Percentiles rank a stretch among this genome's conserved stretches.
Evolutionary conservation across 306 rosid genomes (phyloP).

Genomic region (Luffa acutangula): DNA sequence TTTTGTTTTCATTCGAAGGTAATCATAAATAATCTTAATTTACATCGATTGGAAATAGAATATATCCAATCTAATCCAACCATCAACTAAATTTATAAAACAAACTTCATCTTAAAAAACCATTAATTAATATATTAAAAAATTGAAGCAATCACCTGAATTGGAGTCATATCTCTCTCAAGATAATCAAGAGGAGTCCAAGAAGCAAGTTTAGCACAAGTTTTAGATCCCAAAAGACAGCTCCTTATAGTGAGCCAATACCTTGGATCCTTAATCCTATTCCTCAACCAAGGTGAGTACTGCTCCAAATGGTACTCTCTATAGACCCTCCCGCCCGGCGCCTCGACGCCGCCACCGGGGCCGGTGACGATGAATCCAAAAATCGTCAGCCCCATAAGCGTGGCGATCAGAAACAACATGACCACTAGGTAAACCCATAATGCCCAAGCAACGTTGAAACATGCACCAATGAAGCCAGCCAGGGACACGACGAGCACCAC

Average conservation of each 20-base stretch:
- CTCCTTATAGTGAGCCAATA: slow-evolving; percentile 64
- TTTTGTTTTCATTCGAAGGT: too few species aligned
- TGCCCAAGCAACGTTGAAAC: slow-evolving; percentile 88
- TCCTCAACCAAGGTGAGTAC: slow-evolving; percentile 79
- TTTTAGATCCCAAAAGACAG: slow-evolving; percentile 70
- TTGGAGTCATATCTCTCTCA: slow-evolving; percentile 71
- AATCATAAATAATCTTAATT: too few species aligned
- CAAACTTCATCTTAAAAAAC: too few species aligned
- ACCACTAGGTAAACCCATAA: slow-evolving; percentile 80
- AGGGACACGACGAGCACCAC: slow-evolving; percentile 62
- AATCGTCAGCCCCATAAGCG: slow-evolving; percentile 50
- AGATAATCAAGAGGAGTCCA: slow-evolving; percentile 87
- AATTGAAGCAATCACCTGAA: slow-evolving; percentile 40
- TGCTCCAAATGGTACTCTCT: slow-evolving; percentile 57
- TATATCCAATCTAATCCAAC: too few species aligned
- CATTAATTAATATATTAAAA: too few species aligned
- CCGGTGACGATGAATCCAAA: slow-evolving; percentile 79
- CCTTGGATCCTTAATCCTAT: slow-evolving; percentile 46
- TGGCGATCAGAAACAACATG: slow-evolving; percentile 58
- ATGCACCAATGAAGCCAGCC: slow-evolving; percentile 91
- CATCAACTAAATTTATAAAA: too few species aligned
- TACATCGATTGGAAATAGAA: too few species aligned
- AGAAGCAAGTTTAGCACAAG: slow-evolving; percentile 45
- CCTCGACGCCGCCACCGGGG: slow-evolving; percentile 59
- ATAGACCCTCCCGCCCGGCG: slow-evolving; percentile 69